phyloP scores from a whole-genome alignment of 2,329 filamentous ascomycete species.

The Trichoderma aggressivum region DNA sequence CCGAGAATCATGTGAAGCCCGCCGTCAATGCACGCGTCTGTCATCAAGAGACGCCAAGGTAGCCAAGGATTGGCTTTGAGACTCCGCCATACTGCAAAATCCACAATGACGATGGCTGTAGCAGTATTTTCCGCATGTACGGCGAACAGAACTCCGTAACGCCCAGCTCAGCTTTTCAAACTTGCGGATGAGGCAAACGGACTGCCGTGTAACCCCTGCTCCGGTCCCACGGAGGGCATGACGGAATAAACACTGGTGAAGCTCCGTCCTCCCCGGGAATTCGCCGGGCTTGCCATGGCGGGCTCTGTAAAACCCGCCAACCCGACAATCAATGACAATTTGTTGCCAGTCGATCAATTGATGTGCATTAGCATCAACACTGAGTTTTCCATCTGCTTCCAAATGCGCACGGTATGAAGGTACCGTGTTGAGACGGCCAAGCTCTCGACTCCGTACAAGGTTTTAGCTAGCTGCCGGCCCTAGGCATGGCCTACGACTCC shows the following conservation, averaged over 20 bases:
- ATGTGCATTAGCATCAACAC: not conserved
- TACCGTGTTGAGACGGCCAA: not conserved
- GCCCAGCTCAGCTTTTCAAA: not conserved
- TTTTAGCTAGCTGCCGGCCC: constrained; percentile 1
- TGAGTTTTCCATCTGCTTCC: not conserved
- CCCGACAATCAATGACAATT: not conserved
- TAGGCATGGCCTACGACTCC: not conserved
- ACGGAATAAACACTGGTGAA: not conserved
- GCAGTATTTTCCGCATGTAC: not conserved
- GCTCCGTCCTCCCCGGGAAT: not conserved
- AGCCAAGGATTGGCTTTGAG: not conserved
- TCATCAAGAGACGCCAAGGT: not conserved
- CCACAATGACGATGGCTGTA: not conserved
- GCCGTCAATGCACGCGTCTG: not conserved
- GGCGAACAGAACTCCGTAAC: not conserved
- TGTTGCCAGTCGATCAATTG: not conserved
- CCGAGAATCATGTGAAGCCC: not conserved
- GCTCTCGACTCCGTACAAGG: not conserved
- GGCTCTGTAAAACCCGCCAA: constrained; percentile 7
- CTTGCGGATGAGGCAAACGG: not conserved
- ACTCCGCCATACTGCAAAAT: not conserved
- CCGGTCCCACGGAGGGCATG: not conserved
- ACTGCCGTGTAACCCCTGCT: not conserved
- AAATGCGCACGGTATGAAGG: not conserved
- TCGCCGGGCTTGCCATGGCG: not conserved